Conservation (phyloP, 441 rosid genomes). For the Erodium chrysanthum region DNA sequence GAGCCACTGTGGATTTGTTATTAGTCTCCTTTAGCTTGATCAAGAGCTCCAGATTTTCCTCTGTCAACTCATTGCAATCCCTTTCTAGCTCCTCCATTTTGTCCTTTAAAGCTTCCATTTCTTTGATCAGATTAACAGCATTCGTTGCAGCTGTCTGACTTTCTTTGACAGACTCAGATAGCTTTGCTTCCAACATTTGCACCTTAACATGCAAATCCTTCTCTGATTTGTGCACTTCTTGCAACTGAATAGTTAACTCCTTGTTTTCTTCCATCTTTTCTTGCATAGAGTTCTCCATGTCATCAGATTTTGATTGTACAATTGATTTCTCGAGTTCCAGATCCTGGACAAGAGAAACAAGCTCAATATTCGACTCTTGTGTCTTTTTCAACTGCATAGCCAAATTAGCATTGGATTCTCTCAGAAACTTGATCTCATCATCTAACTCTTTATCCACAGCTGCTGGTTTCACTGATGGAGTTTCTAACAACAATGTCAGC, state of each 20-base stretch:
- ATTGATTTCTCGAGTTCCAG: constrained; percentile 28
- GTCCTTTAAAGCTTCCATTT: constrained; percentile 29
- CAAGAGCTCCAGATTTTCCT: constrained; percentile 49
- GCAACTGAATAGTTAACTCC: constrained; percentile 23
- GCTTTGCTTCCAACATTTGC: constrained; percentile 25
- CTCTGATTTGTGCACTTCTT: constrained; percentile 33
- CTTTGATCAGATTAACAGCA: constrained; percentile 20
- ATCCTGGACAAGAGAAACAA: constrained; percentile 52
- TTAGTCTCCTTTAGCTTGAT: constrained; percentile 35
- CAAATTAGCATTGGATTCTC: constrained; percentile 36
- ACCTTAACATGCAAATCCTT: constrained; percentile 29
- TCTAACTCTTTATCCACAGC: constrained; percentile 33
- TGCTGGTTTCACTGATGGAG: constrained; percentile 20
- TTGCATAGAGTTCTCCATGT: constrained; percentile 24
- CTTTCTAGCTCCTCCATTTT: constrained; percentile 46
- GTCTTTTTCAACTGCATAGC: constrained; percentile 43
- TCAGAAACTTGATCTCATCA: constrained; percentile 41
- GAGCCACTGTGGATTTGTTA: constrained; percentile 17
- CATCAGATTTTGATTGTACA: constrained; percentile 21
- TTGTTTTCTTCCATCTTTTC: constrained; percentile 25
- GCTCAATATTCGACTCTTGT: constrained; percentile 54
- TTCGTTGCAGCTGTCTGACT: constrained; percentile 14
- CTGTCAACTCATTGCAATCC: constrained; percentile 56
- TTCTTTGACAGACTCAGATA: constrained; percentile 19
- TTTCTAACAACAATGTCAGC: constrained; percentile 28